phyloP scores from a whole-genome alignment of 768 basidiomycete genomes.

The Tricholoma furcatifolium region DNA sequence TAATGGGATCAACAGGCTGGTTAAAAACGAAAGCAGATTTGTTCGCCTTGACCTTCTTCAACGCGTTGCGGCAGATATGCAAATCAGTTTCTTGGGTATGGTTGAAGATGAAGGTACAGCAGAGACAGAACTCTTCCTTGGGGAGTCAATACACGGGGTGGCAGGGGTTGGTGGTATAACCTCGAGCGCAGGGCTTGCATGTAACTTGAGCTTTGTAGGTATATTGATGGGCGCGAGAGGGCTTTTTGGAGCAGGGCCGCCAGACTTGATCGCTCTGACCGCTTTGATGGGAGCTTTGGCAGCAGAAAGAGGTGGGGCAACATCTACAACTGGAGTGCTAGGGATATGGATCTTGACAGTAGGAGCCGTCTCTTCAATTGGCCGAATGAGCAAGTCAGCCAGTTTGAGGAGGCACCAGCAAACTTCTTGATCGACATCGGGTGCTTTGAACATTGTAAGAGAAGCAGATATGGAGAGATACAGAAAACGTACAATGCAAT shows the following conservation, averaged over 20 bases:
- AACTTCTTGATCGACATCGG: slow-evolving; percentile 82
- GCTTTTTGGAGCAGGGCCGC: slow-evolving; percentile 37
- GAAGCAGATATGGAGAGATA: slow-evolving; percentile 22
- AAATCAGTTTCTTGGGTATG: slow-evolving; percentile 54
- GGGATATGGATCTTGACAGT: slow-evolving; percentile 84
- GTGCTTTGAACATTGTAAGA: slow-evolving; percentile 44
- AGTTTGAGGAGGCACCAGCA: slow-evolving; percentile 91
- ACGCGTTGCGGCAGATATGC: slow-evolving; percentile 67
- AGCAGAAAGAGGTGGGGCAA: slow-evolving; percentile 51
- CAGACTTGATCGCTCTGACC: slow-evolving; percentile 35
- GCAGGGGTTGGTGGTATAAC: slow-evolving; percentile 22
- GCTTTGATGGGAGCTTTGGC: slow-evolving; percentile 51
- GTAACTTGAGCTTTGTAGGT: slow-evolving; percentile 61
- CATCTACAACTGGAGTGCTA: slow-evolving; percentile 67
- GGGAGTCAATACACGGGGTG: slow-evolving; percentile 30
- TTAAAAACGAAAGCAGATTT: slow-evolving; percentile 76
- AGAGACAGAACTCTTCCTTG: slow-evolving; percentile 36
- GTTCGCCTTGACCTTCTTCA: slow-evolving; percentile 77
- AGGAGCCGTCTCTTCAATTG: slow-evolving; percentile 79
- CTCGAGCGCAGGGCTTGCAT: slow-evolving; percentile 32
- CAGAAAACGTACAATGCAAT: slow-evolving; percentile 62
- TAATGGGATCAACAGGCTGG: slow-evolving; percentile 93
- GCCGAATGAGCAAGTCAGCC: slow-evolving; percentile 83
- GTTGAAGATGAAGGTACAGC: slow-evolving; percentile 30
- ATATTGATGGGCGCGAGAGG: slow-evolving; percentile 38